These are phyloP conservation scores for Thermomucor indicae-seudaticae DNA, from an alignment of 371 early-diverging fungal species.

Conservation along the genomic window DNA sequence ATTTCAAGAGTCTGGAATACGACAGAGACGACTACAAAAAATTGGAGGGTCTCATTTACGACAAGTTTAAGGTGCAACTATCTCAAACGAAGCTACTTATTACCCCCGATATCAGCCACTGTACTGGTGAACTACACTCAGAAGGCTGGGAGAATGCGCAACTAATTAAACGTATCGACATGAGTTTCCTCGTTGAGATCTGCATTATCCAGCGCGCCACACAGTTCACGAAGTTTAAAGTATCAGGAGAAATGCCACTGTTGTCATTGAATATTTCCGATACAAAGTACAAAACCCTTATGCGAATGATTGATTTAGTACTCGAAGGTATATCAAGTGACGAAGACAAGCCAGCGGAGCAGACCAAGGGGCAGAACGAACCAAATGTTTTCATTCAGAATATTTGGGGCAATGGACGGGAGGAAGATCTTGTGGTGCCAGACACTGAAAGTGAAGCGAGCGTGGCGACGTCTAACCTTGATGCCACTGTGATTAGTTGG, in stretches of 20 bases:
- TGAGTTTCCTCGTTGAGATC: conserved; percentile 62
- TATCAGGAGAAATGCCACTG: conserved; percentile 70
- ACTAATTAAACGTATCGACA: conserved; percentile 71
- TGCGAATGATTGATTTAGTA: conserved; percentile 66
- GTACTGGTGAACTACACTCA: conserved; percentile 53
- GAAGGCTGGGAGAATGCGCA: conserved; percentile 36
- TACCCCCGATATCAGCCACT: conserved; percentile 56
- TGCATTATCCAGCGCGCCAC: conserved; percentile 72
- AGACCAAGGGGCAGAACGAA: background rate
- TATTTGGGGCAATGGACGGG: background rate
- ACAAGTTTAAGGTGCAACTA: conserved; percentile 70
- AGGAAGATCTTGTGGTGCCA: background rate
- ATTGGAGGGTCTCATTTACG: conserved; percentile 73
- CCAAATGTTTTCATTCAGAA: background rate
- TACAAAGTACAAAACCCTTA: conserved; percentile 76
- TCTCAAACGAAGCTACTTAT: conserved; percentile 65
- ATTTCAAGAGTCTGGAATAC: conserved; percentile 45
- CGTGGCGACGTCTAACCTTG: no score
- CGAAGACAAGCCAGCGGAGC: conserved; percentile 7
- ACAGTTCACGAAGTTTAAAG: conserved; percentile 62
- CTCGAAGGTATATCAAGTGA: conserved; percentile 38
- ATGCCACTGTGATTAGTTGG: no score
- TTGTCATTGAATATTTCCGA: conserved; percentile 79
- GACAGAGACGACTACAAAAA: conserved; percentile 51
- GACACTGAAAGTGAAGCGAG: conserved; percentile 8